These are phyloP conservation scores for Nakazawaea molendinolei DNA, from an alignment of 805 yeast species.

Conservation along the genomic window DNA sequence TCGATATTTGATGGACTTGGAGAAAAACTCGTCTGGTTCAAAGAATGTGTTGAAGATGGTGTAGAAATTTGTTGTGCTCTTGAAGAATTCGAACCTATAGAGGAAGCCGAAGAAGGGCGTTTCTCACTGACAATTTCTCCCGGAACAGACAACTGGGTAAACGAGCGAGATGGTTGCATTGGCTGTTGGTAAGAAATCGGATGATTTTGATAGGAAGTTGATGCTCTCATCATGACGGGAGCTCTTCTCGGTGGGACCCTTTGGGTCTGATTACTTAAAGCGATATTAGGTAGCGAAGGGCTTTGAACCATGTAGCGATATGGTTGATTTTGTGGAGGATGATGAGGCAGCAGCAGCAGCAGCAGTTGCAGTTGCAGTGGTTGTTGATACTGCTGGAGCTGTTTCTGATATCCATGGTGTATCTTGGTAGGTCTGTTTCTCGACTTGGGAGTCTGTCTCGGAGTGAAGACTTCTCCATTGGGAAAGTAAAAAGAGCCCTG, in stretches of 20 bases:
- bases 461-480: conserved; percentile 48
- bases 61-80: conserved; percentile 7
- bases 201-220: no score
- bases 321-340: no score
- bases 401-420: neutral
- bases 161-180: no score
- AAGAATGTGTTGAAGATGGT: conserved; percentile 13
- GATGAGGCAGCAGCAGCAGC: no score
- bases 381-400: neutral
- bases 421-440: conserved; percentile 30
- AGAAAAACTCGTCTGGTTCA: conserved; percentile 8
- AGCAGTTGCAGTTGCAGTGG: conserved; percentile 4
- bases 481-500: conserved; percentile 36
- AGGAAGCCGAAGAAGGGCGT: conserved; percentile 17
- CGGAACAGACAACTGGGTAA: no score
- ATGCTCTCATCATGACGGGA: conserved; percentile 5
- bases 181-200: conserved; percentile 14
- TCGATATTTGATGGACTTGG: conserved; percentile 9
- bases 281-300: conserved; percentile 12
- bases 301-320: no score
- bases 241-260: conserved; percentile 6
- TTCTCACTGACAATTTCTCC: no score
- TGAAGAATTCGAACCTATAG: conserved; percentile 13
- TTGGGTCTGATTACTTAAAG: neutral
- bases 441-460: conserved; percentile 35